Evolutionary conservation across 257 asterid genomes (phyloP), one percentile per base, ranked within the genome.

Genomic region (Solanum acaule): DNA sequence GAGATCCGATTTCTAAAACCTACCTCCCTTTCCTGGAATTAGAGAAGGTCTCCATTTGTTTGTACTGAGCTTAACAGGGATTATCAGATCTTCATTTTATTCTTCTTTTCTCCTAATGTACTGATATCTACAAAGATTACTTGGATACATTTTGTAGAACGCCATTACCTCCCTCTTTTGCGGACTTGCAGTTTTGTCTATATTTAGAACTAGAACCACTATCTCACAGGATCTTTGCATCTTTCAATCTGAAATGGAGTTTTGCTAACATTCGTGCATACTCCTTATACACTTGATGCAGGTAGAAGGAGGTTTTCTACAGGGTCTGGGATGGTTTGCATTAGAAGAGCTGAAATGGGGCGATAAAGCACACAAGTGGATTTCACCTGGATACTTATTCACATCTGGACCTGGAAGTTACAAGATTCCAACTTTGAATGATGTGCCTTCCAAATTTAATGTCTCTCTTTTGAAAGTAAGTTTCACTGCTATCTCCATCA

Each of bases 321-420:
- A 97, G 92, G 99, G 98, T 35, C 93, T 97, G 34, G 99, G 99
- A 88, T 97, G 99, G 99, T 95, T 93, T 25, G 96, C 98, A 52
- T 90, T 97, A 71, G 99, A 97, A 91, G 99, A 97, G 92, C 92
- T 97, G 85, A 97, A 97, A 91, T 96, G 99, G 99, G 98, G 99
- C 7, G 99, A 96, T 78, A 88, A 95, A 9, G 94, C 95, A 35
- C 99, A 97, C 93, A 95, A 91, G 91, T 97, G 99, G 99, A 85
- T 95, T 29, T 95, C 92, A 38, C 89, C 98, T 8, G 99, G 99
- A 84, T 86, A 90, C 90, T 90, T 97, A 87, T 91, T 89, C 87
- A 97, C 99, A n/a, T 87, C 92, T 70, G 99, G 99, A 33, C 99
- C 99, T 14, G 98, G 98, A 89, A 94, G 91, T 85, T 97, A 96